These are phyloP conservation scores for Syzygium oleosum DNA, from an alignment of 345 rosid genomes.

Conservation along the genomic window DNA sequence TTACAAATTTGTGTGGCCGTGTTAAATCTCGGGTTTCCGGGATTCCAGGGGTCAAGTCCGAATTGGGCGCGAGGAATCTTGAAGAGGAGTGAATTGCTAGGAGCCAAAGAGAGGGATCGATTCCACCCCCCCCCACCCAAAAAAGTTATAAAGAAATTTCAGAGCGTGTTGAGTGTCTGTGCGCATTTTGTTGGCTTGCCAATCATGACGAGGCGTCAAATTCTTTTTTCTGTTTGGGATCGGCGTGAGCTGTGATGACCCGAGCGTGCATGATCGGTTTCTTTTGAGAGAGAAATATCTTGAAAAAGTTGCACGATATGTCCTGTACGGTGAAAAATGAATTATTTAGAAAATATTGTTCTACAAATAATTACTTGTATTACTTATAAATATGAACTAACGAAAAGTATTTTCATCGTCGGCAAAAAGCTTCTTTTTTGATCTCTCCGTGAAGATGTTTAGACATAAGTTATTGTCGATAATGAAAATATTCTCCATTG, in stretches of 20 bases:
- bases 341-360: accelerated
- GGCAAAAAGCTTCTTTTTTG: too few relatives aligned
- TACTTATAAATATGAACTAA: not conserved
- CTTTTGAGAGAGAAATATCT: not conserved
- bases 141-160: not conserved
- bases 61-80: not conserved
- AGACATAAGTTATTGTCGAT: accelerated
- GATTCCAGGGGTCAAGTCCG: not conserved
- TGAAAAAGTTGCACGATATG: not conserved
- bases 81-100: not conserved
- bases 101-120: not conserved
- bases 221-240: not conserved
- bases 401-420: accelerated
- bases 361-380: accelerated
- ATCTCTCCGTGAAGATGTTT: accelerated
- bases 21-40: not conserved
- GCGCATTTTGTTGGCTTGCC: not conserved
- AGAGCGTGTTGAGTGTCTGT: accelerated
- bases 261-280: not conserved
- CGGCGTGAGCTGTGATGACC: not conserved
- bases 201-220: not conserved
- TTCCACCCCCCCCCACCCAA: not conserved
- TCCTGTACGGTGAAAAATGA: accelerated
- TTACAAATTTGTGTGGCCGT: not conserved
- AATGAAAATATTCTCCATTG: too few relatives aligned